Conservation (phyloP, 2,329 filamentous ascomycete genomes). For the Arthroderma sp. region DNA sequence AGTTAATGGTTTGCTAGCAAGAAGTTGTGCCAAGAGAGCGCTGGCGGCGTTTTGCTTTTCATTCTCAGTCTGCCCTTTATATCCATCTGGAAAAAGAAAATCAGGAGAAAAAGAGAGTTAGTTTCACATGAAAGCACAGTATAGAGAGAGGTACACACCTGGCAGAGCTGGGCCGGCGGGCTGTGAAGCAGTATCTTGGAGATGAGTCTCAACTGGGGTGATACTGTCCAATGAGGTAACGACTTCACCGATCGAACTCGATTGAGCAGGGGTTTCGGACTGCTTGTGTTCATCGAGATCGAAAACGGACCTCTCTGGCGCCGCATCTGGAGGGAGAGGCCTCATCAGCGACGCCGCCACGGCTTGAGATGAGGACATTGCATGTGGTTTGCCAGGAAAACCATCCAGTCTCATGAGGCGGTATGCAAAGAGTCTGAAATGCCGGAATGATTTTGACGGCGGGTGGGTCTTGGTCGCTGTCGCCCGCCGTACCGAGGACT, state of each 20-base stretch:
- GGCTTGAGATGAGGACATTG: slow-evolving; percentile 35
- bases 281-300: slow-evolving; percentile 19
- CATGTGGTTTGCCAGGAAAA: slow-evolving; percentile 16
- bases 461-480: too few relatives aligned
- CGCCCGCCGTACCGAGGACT: too few relatives aligned
- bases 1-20: slow-evolving; percentile 21
- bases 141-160: slow-evolving; percentile 4
- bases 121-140: neutral
- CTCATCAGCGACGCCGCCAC: slow-evolving; percentile 35
- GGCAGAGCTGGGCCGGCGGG: slow-evolving; percentile 20
- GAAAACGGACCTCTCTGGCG: slow-evolving; percentile 27
- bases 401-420: too few relatives aligned
- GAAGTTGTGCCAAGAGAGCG: slow-evolving; percentile 28
- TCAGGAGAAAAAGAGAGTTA: slow-evolving; percentile 1
- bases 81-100: slow-evolving; percentile 10
- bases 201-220: slow-evolving; percentile 8
- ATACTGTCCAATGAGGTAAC: neutral
- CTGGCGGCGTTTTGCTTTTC: slow-evolving; percentile 29
- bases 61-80: slow-evolving; percentile 18
- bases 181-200: slow-evolving; percentile 18
- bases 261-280: neutral
- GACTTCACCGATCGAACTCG: neutral
- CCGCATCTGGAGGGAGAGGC: slow-evolving; percentile 32
- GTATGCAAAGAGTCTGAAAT: too few relatives aligned
- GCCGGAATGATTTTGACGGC: too few relatives aligned